Conservation (phyloP, 1,139 yeast genomes). For the Nakaseomyces nivariensis region DNA sequence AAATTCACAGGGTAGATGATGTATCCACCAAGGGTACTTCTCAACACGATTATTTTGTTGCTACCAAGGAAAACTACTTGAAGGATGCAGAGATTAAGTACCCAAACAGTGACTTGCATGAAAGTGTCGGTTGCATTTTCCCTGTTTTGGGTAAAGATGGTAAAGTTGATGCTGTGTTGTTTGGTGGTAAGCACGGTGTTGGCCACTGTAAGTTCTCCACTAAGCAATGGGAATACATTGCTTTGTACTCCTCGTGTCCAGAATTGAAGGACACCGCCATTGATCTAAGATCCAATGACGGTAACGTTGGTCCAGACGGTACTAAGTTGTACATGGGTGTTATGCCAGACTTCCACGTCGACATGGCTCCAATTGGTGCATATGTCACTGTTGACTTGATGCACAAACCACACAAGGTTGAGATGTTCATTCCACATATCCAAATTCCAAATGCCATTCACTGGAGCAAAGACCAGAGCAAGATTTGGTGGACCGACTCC, state of each 20-base stretch:
- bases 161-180: conserved; percentile 30
- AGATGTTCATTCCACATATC: conserved; percentile 31
- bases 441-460: conserved; percentile 73
- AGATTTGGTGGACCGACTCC: conserved; percentile 68
- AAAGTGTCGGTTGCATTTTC: conserved; percentile 53
- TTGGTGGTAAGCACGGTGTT: conserved; percentile 52
- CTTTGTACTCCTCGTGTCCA: conserved; percentile 35
- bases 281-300: conserved; percentile 61
- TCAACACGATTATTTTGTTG: conserved; percentile 35
- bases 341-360: conserved; percentile 46
- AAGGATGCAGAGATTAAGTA: conserved; percentile 11
- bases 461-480: conserved; percentile 39
- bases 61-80: conserved; percentile 14
- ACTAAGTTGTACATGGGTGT: conserved; percentile 59
- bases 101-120: conserved; percentile 14
- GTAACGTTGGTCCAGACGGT: conserved; percentile 60
- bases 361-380: conserved; percentile 26
- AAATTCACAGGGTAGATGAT: conserved; percentile 39
- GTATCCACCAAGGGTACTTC: background rate
- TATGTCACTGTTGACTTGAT: conserved; percentile 28
- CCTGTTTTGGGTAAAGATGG: conserved; percentile 39
- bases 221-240: conserved; percentile 35
- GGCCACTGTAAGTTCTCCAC: conserved; percentile 40
- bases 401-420: conserved; percentile 14
- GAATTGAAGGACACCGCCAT: conserved; percentile 24